Percentiles rank a stretch among this genome's conserved stretches.
These are phyloP conservation scores for Sarocladium strictum DNA, from an alignment of 2,329 filamentous ascomycete genomes.

Conservation along the genomic window DNA sequence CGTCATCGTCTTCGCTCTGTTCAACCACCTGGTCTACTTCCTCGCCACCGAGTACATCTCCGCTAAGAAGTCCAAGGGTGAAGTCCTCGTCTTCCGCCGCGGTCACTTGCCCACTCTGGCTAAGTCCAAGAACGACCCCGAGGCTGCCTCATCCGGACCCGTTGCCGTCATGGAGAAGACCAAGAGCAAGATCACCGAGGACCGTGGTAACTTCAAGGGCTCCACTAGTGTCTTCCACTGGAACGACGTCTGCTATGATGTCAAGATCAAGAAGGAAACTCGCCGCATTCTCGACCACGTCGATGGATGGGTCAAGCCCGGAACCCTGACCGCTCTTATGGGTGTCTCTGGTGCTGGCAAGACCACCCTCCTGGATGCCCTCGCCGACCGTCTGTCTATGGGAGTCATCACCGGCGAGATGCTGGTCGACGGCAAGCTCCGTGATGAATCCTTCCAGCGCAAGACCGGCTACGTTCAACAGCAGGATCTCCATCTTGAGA, in stretches of 20 bases:
- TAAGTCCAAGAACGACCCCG: conserved; percentile 17
- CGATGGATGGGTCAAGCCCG: conserved; percentile 85
- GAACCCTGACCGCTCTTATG: conserved; percentile 81
- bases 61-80: conserved; percentile 11
- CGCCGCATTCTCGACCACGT: conserved; percentile 73
- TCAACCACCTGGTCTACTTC: conserved; percentile 24
- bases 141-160: conserved; percentile 16
- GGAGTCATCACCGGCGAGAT: conserved; percentile 14
- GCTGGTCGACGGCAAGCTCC: conserved; percentile 13
- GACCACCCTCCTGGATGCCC: conserved; percentile 13
- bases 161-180: conserved; percentile 17
- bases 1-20: conserved; percentile 43
- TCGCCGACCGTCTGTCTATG: conserved; percentile 12
- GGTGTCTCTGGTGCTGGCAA: conserved; percentile 33
- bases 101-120: conserved; percentile 22
- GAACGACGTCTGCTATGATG: conserved; percentile 67
- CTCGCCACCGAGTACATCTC: conserved; percentile 9
- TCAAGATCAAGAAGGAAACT: conserved; percentile 67
- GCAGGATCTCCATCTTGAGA: conserved; percentile 14
- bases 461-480: conserved; percentile 15
- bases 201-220: conserved; percentile 3
- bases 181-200: conserved; percentile 8
- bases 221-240: conserved; percentile 64
- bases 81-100: conserved; percentile 46
- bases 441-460: conserved; percentile 13